Evolutionary conservation across 139 green algal species (phyloP), one percentile per base, ranked within the genome.

Genomic region (Klebsormidium nitens): DNA sequence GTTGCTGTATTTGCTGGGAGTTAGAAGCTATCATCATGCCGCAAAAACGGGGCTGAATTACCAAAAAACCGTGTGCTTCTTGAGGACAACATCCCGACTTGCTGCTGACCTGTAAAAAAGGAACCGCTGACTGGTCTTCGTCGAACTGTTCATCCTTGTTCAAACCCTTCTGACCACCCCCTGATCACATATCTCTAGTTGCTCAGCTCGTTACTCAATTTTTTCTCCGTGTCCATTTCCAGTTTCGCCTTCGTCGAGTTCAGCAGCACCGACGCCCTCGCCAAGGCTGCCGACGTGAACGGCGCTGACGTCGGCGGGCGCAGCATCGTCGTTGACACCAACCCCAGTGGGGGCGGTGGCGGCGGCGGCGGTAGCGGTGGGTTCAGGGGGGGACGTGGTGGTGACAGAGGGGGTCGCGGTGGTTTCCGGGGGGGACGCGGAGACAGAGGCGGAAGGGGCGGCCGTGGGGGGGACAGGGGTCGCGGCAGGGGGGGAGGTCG

Each of bases 241-340:
- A 72, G 64, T 11, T 89, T 92, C 38, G 85, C 73, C 59, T 92
- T 90, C 47, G 69, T 92, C 14, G 74, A 92, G 82, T 92, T 92
- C 80, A 71, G 40, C 4, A 67, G 34, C 0, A 42, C 52, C 23
- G 87, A 86, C 17, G 82, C 66, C 55, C 86, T 91, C 74, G 55
- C 78, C 35, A 83, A 83, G 65, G 85, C 85, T 8, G 79, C 19
- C 29, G 83, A 89, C 66, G 48, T 84, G 29, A 78, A 90, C 40
- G 85, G 83, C 67, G 59, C 46, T 2, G 83, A 92, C 64, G 69
- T 71, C 17, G 83, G 81, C 5, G 87, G 87, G 36, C 76, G 87
- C 26, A 86, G 68, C 42, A 69, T 92, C 6, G 86, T 87, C 69
- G 81, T 91, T 0, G 87, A 91, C 66, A 63, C 65, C 46, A 66